phyloP scores from a whole-genome alignment of 2,329 filamentous ascomycete species.

The Dothideomycetidae sp. region DNA sequence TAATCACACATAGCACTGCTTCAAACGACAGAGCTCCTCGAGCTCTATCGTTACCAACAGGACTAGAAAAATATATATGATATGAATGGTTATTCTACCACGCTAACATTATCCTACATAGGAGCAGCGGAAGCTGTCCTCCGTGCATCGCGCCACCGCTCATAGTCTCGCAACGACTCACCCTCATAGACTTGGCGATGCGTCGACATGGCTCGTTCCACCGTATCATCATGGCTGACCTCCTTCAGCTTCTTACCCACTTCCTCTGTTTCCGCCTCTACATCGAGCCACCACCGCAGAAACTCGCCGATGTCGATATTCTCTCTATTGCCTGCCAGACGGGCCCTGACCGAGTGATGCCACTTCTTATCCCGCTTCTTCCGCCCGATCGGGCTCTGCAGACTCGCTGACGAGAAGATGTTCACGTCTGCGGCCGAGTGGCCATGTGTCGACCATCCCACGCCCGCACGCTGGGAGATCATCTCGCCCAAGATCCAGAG shows the following conservation, averaged over 20 bases:
- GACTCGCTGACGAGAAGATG: conserved; percentile 65
- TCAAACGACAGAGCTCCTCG: no score
- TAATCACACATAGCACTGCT: no score
- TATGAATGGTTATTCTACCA: no score
- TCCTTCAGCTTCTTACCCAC: conserved; percentile 63
- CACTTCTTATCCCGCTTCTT: conserved; percentile 20
- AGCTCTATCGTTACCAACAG: no score
- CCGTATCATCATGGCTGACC: conserved; percentile 23
- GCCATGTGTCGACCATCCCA: conserved; percentile 90
- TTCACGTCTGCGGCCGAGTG: conserved; percentile 87
- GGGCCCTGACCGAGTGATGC: conserved; percentile 42
- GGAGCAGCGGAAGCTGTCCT: no score
- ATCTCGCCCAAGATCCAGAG: conserved; percentile 63
- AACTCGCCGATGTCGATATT: conserved; percentile 87
- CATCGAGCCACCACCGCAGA: conserved; percentile 59
- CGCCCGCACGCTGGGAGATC: conserved; percentile 71
- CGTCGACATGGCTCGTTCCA: conserved; percentile 1
- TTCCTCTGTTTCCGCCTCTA: conserved; percentile 65
- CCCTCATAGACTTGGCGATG: no score
- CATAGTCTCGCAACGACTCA: no score
- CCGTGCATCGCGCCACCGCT: no score
- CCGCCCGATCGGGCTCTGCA: not conserved
- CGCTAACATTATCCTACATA: no score
- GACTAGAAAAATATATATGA: no score
- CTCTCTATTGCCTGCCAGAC: conserved; percentile 72